phyloP scores from a whole-genome alignment of 306 rosid species.

The Ormosia semicastrata region DNA sequence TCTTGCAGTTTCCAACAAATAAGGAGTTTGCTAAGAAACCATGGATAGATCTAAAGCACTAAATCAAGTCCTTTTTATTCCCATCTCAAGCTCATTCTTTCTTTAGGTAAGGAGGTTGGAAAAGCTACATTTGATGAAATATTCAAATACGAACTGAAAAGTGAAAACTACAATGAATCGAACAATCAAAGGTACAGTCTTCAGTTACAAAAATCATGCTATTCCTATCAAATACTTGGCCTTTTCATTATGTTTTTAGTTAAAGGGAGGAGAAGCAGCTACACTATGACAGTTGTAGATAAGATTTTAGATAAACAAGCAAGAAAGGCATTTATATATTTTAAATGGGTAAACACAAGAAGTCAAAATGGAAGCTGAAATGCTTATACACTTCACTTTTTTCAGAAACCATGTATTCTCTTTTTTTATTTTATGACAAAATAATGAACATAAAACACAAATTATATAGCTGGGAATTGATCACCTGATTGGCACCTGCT shows the following conservation, averaged over 20 bases:
- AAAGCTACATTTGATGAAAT: not conserved
- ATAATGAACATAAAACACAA: conserved; percentile 10
- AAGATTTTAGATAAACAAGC: not conserved
- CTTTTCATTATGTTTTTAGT: not conserved
- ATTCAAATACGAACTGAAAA: not conserved
- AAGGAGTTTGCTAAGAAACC: not conserved
- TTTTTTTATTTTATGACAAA: not conserved
- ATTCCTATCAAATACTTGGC: not conserved
- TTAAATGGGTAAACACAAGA: not conserved
- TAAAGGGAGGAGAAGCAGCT: not conserved
- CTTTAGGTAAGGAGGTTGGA: not conserved
- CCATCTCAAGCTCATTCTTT: not conserved
- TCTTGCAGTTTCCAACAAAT: not conserved
- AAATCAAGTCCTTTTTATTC: not conserved
- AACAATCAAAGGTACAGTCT: not conserved
- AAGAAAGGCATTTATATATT: not conserved
- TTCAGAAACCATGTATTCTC: not conserved
- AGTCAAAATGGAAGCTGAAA: conserved; percentile 22
- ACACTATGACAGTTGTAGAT: not conserved
- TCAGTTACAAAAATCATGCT: not conserved
- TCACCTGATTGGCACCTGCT: conserved; percentile 99
- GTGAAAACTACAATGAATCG: not conserved
- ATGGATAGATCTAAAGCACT: not conserved
- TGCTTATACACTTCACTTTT: not conserved
- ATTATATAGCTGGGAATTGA: conserved; percentile 14